Evolutionary conservation across 257 asterid species (phyloP), one percentile per base, ranked within the genome.

Genomic region (Coffea eugenioides): DNA sequence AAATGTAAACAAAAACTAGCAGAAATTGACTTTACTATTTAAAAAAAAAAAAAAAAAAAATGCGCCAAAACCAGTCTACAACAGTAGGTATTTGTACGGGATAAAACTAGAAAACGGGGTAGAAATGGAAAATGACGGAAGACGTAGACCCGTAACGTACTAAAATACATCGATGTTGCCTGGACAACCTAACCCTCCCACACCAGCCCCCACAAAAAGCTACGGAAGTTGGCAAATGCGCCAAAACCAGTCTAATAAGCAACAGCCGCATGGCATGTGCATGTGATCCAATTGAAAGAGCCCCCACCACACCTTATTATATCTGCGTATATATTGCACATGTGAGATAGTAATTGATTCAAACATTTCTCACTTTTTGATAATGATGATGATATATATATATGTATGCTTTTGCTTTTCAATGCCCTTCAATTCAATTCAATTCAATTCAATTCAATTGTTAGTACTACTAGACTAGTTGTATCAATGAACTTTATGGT

Each of bases 261-360:
- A 77, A 80, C 74, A 70, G 80, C 66, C 84, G 84, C 82, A 69
- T 71, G 78, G 72, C 82, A 80, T 73, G 79, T 77, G 75, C 84
- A 84, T 84, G 82, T 80, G 82, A 80, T 43, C 72, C 78, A 73
- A 68, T 61, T 68, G 46, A 80, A 59, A 49, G 11, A 51, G 57
- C 69, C 75, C 64, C 83, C 46, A 69, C 83, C 64, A 69, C 75
- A 74, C 8, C 59, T 8, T 8, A 1, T 6, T 6, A 48, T 67
- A 52, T 18, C 3, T 56, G 0, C 14, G 45, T 43, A 45, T 65
- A 73, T 80, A 73, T 23, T 21, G 75, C 83, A 52, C 76, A 80
- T 80, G 83, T 67, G 76, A 52, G 76, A 66, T 74, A 18, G 61
- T 70, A 5, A 51, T 39, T 41, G 25, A 52, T 73, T 62, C 74